Base-by-base conservation (phyloP, 495 filamentous ascomycete species). In the Lophiostoma macrostomum region DNA sequence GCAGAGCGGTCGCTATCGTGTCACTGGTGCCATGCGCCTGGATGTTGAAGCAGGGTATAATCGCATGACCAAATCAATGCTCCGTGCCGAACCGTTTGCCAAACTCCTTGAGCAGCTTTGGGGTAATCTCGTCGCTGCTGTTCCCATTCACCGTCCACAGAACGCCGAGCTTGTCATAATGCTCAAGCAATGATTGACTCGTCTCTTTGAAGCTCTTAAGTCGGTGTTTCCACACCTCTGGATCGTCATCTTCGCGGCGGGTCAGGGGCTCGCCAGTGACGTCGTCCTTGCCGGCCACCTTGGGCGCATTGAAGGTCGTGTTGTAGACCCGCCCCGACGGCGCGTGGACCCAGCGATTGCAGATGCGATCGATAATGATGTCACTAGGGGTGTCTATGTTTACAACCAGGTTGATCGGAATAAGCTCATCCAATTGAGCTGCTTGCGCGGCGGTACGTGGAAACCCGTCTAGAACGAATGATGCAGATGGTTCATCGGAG, bases 401-500 rank as follows among this genome's bases (percentile, higher is more conserved):
- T 42, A 96, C 83, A 56, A 88, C 93, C 53, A 96, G 80, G 71
- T 98, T 98, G 59, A 98, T 89, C 2, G 90, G 87, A 28, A 98
- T 80, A 11, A 95, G 74, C 6, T 72, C 71, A 64, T 93, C 91
- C 20, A 98, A 72, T 32, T 80, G 82, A 36, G 72, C 60, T 11
- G 93, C 93, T 71, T 98, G 93, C 1, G 73, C 50, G 1, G 85
- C 83, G 14, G 90, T 98, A 53, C 93, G 86, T 4, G 93, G 93
- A 70, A 97, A 98, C 18, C 93, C 93, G 67, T 98, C 93, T 39
- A 98, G 85, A 55, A 98, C 82, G 68, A 97, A 98, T 13, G 88
- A 95, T 18, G 91, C 87, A 11, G 80, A 72, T 0, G 93, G 83
- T 52, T 82, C 78, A 37, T 93, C 77, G 37, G 82, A 83, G 39